Base-by-base conservation (phyloP, 768 basidiomycete species). In the Agaricus blazei region DNA sequence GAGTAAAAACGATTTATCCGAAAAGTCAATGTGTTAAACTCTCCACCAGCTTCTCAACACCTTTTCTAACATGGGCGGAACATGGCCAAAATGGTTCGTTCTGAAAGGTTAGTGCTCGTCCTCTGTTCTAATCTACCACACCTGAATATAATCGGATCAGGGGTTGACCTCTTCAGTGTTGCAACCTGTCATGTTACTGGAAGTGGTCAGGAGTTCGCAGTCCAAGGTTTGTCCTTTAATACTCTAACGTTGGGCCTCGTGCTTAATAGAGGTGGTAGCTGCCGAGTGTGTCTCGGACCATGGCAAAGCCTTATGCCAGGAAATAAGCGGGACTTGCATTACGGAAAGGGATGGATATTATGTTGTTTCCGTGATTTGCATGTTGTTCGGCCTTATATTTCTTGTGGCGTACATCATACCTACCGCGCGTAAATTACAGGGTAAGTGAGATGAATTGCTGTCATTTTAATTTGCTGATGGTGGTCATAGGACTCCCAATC, bases 21-120 rank as follows among this genome's bases (percentile, higher is more conserved):
- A 19, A 26, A 11, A 43, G n/a, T 48, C 36, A 24, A 59, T 48
- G 55, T 19, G 59, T 47, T 34, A 19, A n/a, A 11, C n/a, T 4
- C 26, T 14, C 38, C 24, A 31, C 50, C 63, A 98, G 93, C 75
- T 99, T 11, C 72, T 99, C 42, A 98, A 98, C 68, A 99, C 97
- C 14, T 93, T 97, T 62, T 83, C 88, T 15, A 99, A 99, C 68
- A 81, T 99, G 62, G 97, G 97, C 42, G 97, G 97, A 23, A 99
- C 97, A 3, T 98, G 97, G 96, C 97, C 97, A 6, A 87, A 89
- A 62, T 97, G 85, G 73, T 95, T 98, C 63, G 87, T 99, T 40
- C 77, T 99, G n/a, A 93, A 93, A 74, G 93, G 90, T 80, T 55
- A 26, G 62, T 52, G 8, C 27, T 26, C 37, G 27, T 23, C 6